Conservation (phyloP, 345 rosid species). For the Populus ilicifolia region DNA sequence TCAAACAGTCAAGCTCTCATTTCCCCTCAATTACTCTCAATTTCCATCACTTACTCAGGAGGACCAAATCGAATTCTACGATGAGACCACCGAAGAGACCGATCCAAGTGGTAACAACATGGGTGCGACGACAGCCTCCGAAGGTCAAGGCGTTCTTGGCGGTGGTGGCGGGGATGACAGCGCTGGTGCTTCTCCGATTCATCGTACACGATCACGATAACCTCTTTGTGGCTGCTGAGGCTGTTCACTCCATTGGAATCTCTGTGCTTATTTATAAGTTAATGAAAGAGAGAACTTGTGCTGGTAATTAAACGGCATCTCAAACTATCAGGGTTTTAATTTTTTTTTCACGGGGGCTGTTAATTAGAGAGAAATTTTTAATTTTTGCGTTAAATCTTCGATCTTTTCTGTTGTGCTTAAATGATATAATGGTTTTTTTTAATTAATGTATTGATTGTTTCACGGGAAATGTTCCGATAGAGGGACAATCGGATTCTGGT, state of each 20-base stretch:
- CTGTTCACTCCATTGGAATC: slow-evolving; percentile 94
- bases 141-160: slow-evolving; percentile 94
- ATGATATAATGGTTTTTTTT: background rate
- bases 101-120: slow-evolving; percentile 70
- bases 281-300: slow-evolving; percentile 94
- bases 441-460: background rate
- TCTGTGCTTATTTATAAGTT: slow-evolving; percentile 89
- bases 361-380: background rate
- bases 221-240: slow-evolving; percentile 98
- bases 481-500: background rate
- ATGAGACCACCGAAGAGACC: slow-evolving; percentile 64
- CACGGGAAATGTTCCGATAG: background rate
- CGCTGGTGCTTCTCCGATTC: slow-evolving; percentile 81
- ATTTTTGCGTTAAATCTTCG: background rate
- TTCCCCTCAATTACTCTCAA: background rate
- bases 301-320: slow-evolving; percentile 42
- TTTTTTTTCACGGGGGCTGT: slow-evolving; percentile 5
- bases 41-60: slow-evolving; percentile 1
- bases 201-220: slow-evolving; percentile 97
- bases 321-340: background rate
- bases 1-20: background rate
- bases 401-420: background rate
- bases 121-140: slow-evolving; percentile 96
- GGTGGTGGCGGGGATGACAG: slow-evolving; percentile 86
- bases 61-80: background rate